Evolutionary conservation across 352 stramenopile species (phyloP).

Genomic region (Phytophthora podocarpi): DNA sequence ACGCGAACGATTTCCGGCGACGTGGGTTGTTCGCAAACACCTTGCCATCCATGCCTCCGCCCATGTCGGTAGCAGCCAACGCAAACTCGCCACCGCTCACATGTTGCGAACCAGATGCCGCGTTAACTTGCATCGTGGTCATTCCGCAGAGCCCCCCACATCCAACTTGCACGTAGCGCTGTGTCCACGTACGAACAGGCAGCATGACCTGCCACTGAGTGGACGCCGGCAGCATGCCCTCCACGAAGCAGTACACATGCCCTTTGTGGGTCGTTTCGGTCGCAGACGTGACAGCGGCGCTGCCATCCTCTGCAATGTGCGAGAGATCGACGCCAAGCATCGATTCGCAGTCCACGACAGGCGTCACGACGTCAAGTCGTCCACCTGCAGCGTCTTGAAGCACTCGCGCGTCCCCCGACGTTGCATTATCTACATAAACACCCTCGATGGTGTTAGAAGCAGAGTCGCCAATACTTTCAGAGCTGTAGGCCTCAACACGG

Average conservation of each 20-base stretch:
- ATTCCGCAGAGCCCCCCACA: constrained; percentile 43
- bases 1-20: constrained; percentile 36
- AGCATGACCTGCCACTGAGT: constrained; percentile 40
- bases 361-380: constrained; percentile 19
- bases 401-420: neutral
- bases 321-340: constrained; percentile 34
- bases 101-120: constrained; percentile 25
- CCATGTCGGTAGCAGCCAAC: constrained; percentile 42
- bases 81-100: constrained; percentile 34
- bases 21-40: constrained; percentile 29
- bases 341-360: constrained; percentile 21
- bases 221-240: constrained; percentile 21
- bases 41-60: constrained; percentile 33
- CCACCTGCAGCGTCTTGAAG: constrained; percentile 5
- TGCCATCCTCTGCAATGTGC: constrained; percentile 19
- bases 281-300: constrained; percentile 22
- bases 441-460: neutral
- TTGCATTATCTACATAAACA: neutral
- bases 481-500: neutral
- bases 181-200: constrained; percentile 41
- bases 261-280: constrained; percentile 21
- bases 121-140: constrained; percentile 34
- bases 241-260: constrained; percentile 35
- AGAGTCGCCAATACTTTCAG: neutral
- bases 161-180: constrained; percentile 47